phyloP scores from a whole-genome alignment of 495 filamentous ascomycete species.

The Platismatia glauca region DNA sequence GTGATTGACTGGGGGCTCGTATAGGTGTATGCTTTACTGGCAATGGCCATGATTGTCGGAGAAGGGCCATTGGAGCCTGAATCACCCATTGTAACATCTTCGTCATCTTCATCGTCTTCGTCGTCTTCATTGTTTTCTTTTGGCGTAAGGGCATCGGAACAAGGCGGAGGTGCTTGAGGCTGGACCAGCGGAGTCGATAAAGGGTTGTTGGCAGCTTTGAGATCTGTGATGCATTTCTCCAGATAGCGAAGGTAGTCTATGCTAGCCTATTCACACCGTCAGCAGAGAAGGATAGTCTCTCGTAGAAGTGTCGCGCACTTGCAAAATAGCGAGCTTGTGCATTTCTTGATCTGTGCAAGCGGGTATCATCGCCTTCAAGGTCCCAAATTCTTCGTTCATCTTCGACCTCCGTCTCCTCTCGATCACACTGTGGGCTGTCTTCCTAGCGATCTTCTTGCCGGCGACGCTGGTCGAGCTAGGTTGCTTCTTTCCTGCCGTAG shows the following conservation, averaged over 20 bases:
- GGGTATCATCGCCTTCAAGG: constrained; percentile 91
- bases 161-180: constrained; percentile 18
- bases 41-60: constrained; percentile 18
- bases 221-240: constrained; percentile 73
- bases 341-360: constrained; percentile 86
- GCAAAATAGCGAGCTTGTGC: constrained; percentile 95
- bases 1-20: constrained; percentile 20
- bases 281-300: not conserved
- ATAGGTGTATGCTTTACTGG: constrained; percentile 7
- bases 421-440: constrained; percentile 93
- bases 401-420: constrained; percentile 85
- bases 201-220: constrained; percentile 53
- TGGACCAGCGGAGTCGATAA: constrained; percentile 19
- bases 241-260: constrained; percentile 97
- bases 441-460: constrained; percentile 84
- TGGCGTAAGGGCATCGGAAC: not conserved
- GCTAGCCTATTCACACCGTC: constrained; percentile 53
- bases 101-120: constrained; percentile 19
- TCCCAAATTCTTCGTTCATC: constrained; percentile 98
- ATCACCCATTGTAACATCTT: constrained; percentile 19
- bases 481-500: constrained; percentile 49
- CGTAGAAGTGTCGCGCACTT: constrained; percentile 46
- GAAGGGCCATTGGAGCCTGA: not conserved
- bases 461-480: constrained; percentile 62
- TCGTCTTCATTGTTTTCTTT: constrained; percentile 30